A percentile compares a stretch with the other conserved stretches of the same genome.
These are phyloP conservation scores for Colletotrichum camelliae DNA, from an alignment of 2,329 filamentous ascomycete species.

Conservation along the genomic window DNA sequence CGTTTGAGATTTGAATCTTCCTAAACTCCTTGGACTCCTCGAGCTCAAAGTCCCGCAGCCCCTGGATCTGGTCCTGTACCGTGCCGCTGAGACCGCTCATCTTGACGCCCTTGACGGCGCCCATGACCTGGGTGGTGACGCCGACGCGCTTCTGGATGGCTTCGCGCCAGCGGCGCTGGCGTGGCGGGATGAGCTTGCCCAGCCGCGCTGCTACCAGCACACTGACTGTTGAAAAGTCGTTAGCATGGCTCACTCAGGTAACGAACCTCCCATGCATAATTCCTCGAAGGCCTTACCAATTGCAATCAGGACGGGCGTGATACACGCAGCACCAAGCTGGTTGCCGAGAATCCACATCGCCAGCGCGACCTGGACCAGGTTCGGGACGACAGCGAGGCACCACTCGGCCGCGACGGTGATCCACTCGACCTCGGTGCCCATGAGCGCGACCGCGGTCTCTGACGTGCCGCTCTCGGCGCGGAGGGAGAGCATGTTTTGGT, in stretches of 20 bases:
- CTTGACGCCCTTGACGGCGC: slow-evolving; percentile 56
- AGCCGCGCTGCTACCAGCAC: background rate
- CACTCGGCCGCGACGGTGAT: slow-evolving; percentile 27
- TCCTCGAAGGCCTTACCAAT: slow-evolving; percentile 17
- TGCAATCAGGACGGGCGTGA: slow-evolving; percentile 45
- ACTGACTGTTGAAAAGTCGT: background rate
- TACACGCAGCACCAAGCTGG: slow-evolving; percentile 43
- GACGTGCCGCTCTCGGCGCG: slow-evolving; percentile 11
- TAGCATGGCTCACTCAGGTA: background rate
- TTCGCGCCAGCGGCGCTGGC: slow-evolving; percentile 45
- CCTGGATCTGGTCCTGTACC: slow-evolving; percentile 29
- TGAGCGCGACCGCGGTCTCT: slow-evolving; percentile 28
- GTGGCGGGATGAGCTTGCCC: background rate
- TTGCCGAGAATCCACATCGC: slow-evolving; percentile 29
- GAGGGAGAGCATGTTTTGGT: slow-evolving; percentile 26
- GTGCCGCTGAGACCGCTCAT: slow-evolving; percentile 51
- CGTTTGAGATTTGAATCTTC: background rate
- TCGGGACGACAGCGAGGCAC: slow-evolving; percentile 21
- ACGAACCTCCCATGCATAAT: background rate
- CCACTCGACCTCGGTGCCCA: slow-evolving; percentile 33
- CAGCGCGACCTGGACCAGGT: slow-evolving; percentile 25
- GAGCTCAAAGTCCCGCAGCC: slow-evolving; percentile 25
- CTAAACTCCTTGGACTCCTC: slow-evolving; percentile 17
- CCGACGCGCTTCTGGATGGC: slow-evolving; percentile 55
- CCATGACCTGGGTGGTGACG: slow-evolving; percentile 50